These are phyloP conservation scores for Takashimella koratensis DNA, from an alignment of 1,284 basidiomycete species.

Conservation along the genomic window DNA sequence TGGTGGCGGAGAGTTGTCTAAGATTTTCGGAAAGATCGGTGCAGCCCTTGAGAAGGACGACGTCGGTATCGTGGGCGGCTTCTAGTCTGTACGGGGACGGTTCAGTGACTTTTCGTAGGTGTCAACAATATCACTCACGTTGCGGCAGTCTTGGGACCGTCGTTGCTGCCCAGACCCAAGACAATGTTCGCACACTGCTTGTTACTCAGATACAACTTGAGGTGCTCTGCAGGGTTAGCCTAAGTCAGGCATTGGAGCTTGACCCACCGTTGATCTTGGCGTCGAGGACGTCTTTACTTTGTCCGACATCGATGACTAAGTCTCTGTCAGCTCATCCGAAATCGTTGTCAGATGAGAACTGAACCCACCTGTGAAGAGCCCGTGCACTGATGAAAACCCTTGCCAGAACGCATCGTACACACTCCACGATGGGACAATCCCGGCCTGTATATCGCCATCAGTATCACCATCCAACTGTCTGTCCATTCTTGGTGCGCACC, in stretches of 20 bases:
- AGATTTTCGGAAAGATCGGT: conserved; percentile 53
- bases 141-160: no score
- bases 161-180: conserved; percentile 54
- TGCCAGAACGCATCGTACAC: conserved; percentile 42
- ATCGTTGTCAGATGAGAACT: neutral
- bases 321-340: conserved; percentile 24
- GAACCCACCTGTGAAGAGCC: conserved; percentile 36
- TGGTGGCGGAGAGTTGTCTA: conserved; percentile 56
- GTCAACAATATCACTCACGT: no score
- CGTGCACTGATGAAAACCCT: conserved; percentile 37
- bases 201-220: conserved; percentile 68
- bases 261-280: conserved; percentile 67
- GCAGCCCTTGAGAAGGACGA: conserved; percentile 59
- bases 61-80: conserved; percentile 55
- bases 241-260: conserved; percentile 1
- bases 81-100: conserved; percentile 16
- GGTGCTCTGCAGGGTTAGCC: conserved; percentile 56
- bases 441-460: conserved; percentile 22
- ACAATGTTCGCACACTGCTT: conserved; percentile 70
- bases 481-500: conserved; percentile 23
- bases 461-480: no score
- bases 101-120: no score
- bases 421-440: conserved; percentile 25
- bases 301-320: conserved; percentile 67
- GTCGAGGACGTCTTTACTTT: conserved; percentile 61